phyloP scores from a whole-genome alignment of 2,329 filamentous ascomycete genomes.

The Phyllosticta citribraziliensis region DNA sequence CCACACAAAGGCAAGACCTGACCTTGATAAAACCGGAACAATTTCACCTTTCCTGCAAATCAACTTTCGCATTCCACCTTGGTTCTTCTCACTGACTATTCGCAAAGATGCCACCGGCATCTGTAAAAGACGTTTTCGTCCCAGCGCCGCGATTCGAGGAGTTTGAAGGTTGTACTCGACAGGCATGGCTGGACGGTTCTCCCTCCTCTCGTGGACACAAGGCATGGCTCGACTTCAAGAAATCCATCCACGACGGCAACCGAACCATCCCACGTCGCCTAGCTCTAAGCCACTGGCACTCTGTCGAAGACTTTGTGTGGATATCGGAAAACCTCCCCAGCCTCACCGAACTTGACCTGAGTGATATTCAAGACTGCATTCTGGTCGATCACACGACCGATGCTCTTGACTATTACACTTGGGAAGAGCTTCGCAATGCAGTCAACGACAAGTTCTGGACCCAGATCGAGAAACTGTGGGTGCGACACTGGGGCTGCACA shows the following conservation, averaged over 20 bases:
- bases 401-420: neutral
- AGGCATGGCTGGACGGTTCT: neutral
- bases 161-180: neutral
- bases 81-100: neutral
- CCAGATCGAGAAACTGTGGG: conserved; percentile 4
- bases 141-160: conserved; percentile 1
- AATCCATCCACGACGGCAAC: conserved; percentile 24
- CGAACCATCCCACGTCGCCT: conserved; percentile 24
- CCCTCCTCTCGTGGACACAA: neutral
- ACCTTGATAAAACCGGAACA: neutral
- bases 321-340: conserved; percentile 27
- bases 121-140: neutral
- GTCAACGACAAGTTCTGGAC: neutral
- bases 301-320: conserved; percentile 28
- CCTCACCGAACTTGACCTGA: conserved; percentile 23
- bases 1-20: neutral
- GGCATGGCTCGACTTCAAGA: conserved; percentile 21
- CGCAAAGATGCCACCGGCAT: neutral
- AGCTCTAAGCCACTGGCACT: conserved; percentile 27
- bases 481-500: conserved; percentile 8
- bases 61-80: neutral
- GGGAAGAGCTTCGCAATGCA: neutral
- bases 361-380: conserved; percentile 26
- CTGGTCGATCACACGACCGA: conserved; percentile 20
- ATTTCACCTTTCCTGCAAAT: neutral